These are phyloP conservation scores for Niebla homalea DNA, from an alignment of 495 filamentous ascomycete genomes.

Conservation along the genomic window DNA sequence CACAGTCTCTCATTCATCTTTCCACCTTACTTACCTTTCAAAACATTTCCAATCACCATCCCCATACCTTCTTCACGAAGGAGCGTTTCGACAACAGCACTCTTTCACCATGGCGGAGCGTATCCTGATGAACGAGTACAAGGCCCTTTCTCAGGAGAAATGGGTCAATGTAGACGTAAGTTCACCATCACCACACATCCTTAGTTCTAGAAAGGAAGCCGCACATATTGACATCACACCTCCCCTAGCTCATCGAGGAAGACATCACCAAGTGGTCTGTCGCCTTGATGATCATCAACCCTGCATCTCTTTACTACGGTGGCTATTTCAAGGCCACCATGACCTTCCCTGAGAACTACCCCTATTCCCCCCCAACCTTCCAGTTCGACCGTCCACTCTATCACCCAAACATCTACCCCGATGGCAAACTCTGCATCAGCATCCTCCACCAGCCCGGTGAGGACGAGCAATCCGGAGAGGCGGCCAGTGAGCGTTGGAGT, in stretches of 20 bases:
- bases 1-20: no score
- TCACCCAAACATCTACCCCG: conserved; percentile 87
- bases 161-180: conserved; percentile 84
- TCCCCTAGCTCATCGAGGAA: conserved; percentile 46
- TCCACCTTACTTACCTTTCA: no score
- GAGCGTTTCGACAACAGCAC: no score
- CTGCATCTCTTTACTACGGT: conserved; percentile 79
- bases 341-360: conserved; percentile 81
- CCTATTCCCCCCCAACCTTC: conserved; percentile 79
- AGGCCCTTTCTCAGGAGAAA: conserved; percentile 66
- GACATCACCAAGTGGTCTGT: conserved; percentile 79
- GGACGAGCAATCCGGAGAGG: conserved; percentile 81
- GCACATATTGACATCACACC: not conserved
- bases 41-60: no score
- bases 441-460: conserved; percentile 89
- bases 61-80: no score
- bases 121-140: conserved; percentile 82
- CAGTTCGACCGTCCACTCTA: conserved; percentile 68
- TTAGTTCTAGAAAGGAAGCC: not conserved
- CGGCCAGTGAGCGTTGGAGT: conserved; percentile 81
- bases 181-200: conserved; percentile 1
- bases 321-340: conserved; percentile 86
- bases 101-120: conserved; percentile 47
- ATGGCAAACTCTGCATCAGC: conserved; percentile 89
- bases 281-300: conserved; percentile 81